Evolutionary conservation across 805 yeast species (phyloP).

Genomic region (Yamadazyma takamatsuzukensis): DNA sequence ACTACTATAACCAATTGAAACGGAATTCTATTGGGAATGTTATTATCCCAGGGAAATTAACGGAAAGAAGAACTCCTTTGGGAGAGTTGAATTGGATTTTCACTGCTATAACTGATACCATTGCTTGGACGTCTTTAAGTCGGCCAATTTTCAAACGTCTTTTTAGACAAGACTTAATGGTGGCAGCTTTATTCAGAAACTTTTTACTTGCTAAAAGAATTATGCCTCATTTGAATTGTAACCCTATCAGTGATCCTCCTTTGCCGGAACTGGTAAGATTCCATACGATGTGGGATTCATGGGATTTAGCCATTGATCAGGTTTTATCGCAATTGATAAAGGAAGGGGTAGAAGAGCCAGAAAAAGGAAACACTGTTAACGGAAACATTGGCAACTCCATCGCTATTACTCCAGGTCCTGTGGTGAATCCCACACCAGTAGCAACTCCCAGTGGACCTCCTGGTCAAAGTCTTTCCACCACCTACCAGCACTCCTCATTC

Average conservation of each 20-base stretch:
- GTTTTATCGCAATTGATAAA: slow-evolving; percentile 71
- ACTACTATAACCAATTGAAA: slow-evolving; percentile 45
- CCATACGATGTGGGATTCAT: slow-evolving; percentile 96
- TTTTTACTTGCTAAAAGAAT: slow-evolving; percentile 87
- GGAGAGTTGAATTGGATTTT: slow-evolving; percentile 98
- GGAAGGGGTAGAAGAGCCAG: too few relatives aligned
- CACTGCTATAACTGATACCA: slow-evolving; percentile 96
- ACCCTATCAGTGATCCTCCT: slow-evolving; percentile 91
- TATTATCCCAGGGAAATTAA: slow-evolving; percentile 81
- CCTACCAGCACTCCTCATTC: slow-evolving; percentile 86
- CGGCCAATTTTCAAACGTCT: slow-evolving; percentile 83
- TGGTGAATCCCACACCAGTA: background rate
- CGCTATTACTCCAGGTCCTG: background rate
- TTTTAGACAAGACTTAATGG: slow-evolving; percentile 93
- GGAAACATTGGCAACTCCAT: slow-evolving; percentile 1
- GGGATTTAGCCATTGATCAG: slow-evolving; percentile 97
- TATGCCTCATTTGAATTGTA: slow-evolving; percentile 90
- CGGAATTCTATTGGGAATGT: slow-evolving; percentile 52
- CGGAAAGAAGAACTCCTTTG: slow-evolving; percentile 90
- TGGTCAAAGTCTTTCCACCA: slow-evolving; percentile 13
- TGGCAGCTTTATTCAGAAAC: slow-evolving; percentile 92
- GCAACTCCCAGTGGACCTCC: slow-evolving; percentile 3
- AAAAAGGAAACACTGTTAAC: slow-evolving; percentile 2
- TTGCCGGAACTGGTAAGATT: slow-evolving; percentile 75
- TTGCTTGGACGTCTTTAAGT: slow-evolving; percentile 93